Percentiles rank a stretch among this genome's conserved stretches.
Evolutionary conservation across 768 basidiomycete species (phyloP).

Genomic region (Leccinum aurantiacum): DNA sequence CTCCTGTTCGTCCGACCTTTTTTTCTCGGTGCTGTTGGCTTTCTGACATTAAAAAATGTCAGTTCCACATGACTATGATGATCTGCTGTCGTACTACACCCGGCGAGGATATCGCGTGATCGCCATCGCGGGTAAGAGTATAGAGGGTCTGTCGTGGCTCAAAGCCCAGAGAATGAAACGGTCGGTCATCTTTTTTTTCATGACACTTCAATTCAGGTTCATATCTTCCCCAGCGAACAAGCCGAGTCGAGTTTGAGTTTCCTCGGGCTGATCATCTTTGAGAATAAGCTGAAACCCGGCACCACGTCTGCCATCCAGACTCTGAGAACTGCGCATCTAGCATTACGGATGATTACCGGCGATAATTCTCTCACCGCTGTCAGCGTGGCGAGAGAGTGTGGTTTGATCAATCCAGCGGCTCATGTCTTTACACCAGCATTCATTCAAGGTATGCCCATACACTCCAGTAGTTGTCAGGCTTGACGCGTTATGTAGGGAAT

Average conservation of each 20-base stretch:
- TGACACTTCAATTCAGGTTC: slow-evolving; percentile 4
- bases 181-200: slow-evolving; percentile 39
- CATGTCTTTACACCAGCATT: slow-evolving; percentile 88
- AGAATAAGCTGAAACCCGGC: slow-evolving; percentile 94
- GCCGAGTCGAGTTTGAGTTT: slow-evolving; percentile 90
- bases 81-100: slow-evolving; percentile 95
- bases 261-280: slow-evolving; percentile 94
- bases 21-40: not conserved
- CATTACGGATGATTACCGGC: slow-evolving; percentile 97
- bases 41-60: slow-evolving; percentile 14
- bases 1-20: slow-evolving; percentile 68
- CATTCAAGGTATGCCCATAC: slow-evolving; percentile 50
- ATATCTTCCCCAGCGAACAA: slow-evolving; percentile 65
- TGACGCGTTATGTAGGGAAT: slow-evolving; percentile 45
- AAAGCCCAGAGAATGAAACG: slow-evolving; percentile 96
- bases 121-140: slow-evolving; percentile 94
- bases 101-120: slow-evolving; percentile 97
- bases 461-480: not conserved
- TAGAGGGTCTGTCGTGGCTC: slow-evolving; percentile 93
- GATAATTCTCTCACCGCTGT: slow-evolving; percentile 97
- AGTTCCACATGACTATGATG: slow-evolving; percentile 98
- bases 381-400: slow-evolving; percentile 94
- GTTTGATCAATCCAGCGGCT: slow-evolving; percentile 81
- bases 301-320: slow-evolving; percentile 89
- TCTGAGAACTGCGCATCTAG: slow-evolving; percentile 84